Evolutionary conservation across 257 asterid genomes (phyloP), one percentile per base, ranked within the genome.

Genomic region (Anisodus acutangulus): DNA sequence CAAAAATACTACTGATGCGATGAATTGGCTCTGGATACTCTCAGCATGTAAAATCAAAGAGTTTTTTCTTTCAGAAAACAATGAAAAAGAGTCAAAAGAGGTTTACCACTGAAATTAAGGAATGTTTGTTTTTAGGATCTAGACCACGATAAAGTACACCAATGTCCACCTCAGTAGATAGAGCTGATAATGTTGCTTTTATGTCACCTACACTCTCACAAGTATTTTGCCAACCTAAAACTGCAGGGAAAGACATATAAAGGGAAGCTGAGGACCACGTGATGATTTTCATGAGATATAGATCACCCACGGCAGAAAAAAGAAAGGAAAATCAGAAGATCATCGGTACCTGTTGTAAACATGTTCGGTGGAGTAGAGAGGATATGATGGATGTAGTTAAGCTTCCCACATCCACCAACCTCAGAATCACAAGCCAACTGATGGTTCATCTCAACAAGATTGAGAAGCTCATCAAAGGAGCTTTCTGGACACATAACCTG

Each of bases 401-500:
- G 93, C 92, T 87, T 90, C 85, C 98, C 98, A 89, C 99, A 97
- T 69, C 98, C 99, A 67, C 95, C 91, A 87, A 83, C 93, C 67
- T 94, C 98, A 59, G 92, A 89, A 90, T 94, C 98, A 90, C 99
- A 96, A 83, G 98, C 95, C 90, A 96, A 88, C 90, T 91, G 99
- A 89, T 94, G 95, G 88, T 93, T 93, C 95, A 92, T 94, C 90
- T 96, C 99, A 87, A 96, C 98, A 84, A 91, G 87, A 88, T 91
- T 92, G 85, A 93, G 83, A 88, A 96, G 95, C 91, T 94, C 92
- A 31, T 92, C 98, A 84, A 97, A 95, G 78, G 98, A 88, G 86
- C 84, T 90, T 83, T 93, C 98, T 59, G 97, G 97, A 90, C 90
- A 89, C 95, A 89, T 90, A 85, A 88, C 98, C 99, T 97, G 85